Percentiles rank a stretch among this genome's conserved stretches.
phyloP scores from a whole-genome alignment of 2,329 filamentous ascomycete species.

The Coccinonectria pachysandricola region DNA sequence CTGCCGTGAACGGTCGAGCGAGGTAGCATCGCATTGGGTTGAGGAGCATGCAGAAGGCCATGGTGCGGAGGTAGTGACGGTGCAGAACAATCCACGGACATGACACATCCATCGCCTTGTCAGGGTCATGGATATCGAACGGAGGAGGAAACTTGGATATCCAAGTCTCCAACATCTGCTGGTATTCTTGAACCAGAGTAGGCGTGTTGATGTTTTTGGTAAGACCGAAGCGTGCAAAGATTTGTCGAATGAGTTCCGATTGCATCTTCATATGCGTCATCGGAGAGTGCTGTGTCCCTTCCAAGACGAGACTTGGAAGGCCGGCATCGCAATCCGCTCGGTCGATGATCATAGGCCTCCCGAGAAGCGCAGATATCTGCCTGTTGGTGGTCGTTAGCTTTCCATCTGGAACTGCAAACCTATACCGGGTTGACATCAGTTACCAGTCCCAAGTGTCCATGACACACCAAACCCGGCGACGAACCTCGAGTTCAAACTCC shows the following conservation, averaged over 20 bases:
- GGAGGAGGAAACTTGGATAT: slow-evolving; percentile 31
- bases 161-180: slow-evolving; percentile 29
- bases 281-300: slow-evolving; percentile 22
- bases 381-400: slow-evolving; percentile 18
- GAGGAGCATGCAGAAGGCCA: slow-evolving; percentile 34
- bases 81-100: slow-evolving; percentile 35
- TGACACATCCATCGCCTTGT: slow-evolving; percentile 29
- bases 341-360: slow-evolving; percentile 25
- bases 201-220: slow-evolving; percentile 18
- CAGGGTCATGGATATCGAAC: slow-evolving; percentile 28
- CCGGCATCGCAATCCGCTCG: slow-evolving; percentile 22
- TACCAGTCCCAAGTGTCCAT: slow-evolving; percentile 30
- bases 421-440: not conserved
- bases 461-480: slow-evolving; percentile 27
- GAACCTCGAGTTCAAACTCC: slow-evolving; percentile 27
- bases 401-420: not conserved
- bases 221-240: slow-evolving; percentile 22
- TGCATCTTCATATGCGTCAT: slow-evolving; percentile 28
- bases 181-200: slow-evolving; percentile 24
- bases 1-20: slow-evolving; percentile 23
- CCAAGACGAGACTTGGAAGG: slow-evolving; percentile 23
- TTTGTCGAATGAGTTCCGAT: slow-evolving; percentile 20
- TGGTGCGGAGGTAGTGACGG: slow-evolving; percentile 33
- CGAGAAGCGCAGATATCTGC: slow-evolving; percentile 26
- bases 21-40: slow-evolving; percentile 36